Evolutionary conservation across 495 filamentous ascomycete species (phyloP).

Genomic region (Evansstolkia leycettana): DNA sequence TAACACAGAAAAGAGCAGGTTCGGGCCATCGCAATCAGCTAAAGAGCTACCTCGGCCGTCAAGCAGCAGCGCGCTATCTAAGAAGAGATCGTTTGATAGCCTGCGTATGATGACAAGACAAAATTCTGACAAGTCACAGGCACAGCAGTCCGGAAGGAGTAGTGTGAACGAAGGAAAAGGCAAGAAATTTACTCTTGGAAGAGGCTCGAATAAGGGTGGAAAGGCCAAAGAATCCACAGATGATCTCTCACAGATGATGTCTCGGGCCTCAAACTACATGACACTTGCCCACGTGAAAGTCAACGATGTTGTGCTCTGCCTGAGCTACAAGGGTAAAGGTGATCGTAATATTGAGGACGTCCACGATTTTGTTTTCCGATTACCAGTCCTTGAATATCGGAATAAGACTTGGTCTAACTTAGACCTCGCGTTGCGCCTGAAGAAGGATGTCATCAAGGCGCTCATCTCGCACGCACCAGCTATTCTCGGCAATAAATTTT

Average conservation of each 20-base stretch:
- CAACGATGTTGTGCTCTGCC: constrained; percentile 83
- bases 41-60: constrained; percentile 15
- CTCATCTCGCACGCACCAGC: constrained; percentile 91
- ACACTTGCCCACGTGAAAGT: constrained; percentile 92
- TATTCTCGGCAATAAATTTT: constrained; percentile 95
- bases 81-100: constrained; percentile 60
- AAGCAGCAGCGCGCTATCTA: constrained; percentile 26
- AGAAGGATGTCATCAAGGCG: constrained; percentile 87
- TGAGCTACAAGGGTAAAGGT: constrained; percentile 93
- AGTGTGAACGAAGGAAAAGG: constrained; percentile 41
- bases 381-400: constrained; percentile 87
- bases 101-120: constrained; percentile 38
- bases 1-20: constrained; percentile 27
- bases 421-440: constrained; percentile 80
- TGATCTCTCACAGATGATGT: constrained; percentile 97
- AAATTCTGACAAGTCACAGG: constrained; percentile 31
- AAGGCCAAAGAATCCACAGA: constrained; percentile 56
- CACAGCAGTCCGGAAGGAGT: constrained; percentile 36
- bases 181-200: constrained; percentile 43
- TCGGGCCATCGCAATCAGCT: constrained; percentile 19
- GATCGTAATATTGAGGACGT: constrained; percentile 93
- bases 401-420: constrained; percentile 99
- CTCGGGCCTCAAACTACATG: constrained; percentile 91
- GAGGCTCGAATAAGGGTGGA: constrained; percentile 28
- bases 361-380: constrained; percentile 91